Evolutionary conservation across 2,329 filamentous ascomycete genomes (phyloP).

Genomic region (Ophiostoma himal-ulmi): DNA sequence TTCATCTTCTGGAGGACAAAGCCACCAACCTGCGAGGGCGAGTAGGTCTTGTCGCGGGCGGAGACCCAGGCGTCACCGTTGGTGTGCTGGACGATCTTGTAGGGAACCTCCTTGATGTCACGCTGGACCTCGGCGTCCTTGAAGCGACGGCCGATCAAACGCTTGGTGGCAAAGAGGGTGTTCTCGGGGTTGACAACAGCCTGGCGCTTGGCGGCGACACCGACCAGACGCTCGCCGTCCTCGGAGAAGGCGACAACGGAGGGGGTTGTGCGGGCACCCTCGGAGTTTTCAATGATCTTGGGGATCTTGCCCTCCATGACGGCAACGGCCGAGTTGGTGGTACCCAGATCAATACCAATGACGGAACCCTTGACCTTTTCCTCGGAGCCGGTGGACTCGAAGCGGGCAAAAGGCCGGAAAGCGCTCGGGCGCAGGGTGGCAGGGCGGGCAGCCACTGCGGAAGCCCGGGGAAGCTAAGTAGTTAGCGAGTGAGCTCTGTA

Average conservation of each 20-base stretch:
- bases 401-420: conserved; percentile 67
- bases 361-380: conserved; percentile 73
- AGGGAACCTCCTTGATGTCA: conserved; percentile 94
- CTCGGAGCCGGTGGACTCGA: conserved; percentile 61
- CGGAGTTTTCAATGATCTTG: conserved; percentile 93
- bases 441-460: conserved; percentile 58
- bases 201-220: conserved; percentile 96
- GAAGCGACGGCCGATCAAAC: conserved; percentile 97
- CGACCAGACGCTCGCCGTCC: conserved; percentile 91
- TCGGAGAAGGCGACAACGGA: conserved; percentile 94
- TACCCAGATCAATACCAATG: conserved; percentile 76
- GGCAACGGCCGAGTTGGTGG: conserved; percentile 81
- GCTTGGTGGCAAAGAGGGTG: conserved; percentile 97
- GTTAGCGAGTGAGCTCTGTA: conserved; percentile 17
- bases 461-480: conserved; percentile 68
- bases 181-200: conserved; percentile 98
- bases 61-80: conserved; percentile 93
- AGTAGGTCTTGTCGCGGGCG: conserved; percentile 94
- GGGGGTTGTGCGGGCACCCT: conserved; percentile 86
- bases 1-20: conserved; percentile 99
- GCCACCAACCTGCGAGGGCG: conserved; percentile 94
- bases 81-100: conserved; percentile 88
- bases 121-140: conserved; percentile 89
- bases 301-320: conserved; percentile 78
- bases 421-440: conserved; percentile 60